Percentiles rank a stretch among this genome's conserved stretches.
Evolutionary conservation across 1,284 basidiomycete genomes (phyloP).

Genomic region (Puccinia sorghi): DNA sequence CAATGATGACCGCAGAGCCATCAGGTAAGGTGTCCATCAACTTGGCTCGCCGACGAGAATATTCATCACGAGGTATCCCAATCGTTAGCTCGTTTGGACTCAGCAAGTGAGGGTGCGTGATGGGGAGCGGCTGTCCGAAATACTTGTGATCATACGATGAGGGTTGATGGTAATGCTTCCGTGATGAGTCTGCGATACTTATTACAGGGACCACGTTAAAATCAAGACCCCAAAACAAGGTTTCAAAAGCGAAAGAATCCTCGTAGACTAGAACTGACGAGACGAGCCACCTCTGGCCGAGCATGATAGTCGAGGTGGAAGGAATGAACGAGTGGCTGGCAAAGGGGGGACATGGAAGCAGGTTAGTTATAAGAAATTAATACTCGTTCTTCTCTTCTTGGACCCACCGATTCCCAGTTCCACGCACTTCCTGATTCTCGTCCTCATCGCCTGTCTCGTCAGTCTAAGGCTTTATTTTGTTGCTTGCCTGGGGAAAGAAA

Average conservation of each 20-base stretch:
- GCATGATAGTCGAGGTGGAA: not conserved
- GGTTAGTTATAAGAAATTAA: not conserved
- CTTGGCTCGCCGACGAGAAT: slow-evolving; percentile 16
- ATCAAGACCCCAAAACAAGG: too few species aligned
- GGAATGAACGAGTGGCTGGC: not conserved
- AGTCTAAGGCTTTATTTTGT: not conserved
- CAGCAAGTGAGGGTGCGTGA: slow-evolving; percentile 39
- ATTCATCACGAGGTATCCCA: slow-evolving; percentile 14
- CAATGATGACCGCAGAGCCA: slow-evolving; percentile 26
- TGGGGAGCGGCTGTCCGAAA: slow-evolving; percentile 33
- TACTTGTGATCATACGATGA: slow-evolving; percentile 1
- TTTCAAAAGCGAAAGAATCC: not conserved
- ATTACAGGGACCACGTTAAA: slow-evolving; percentile 7
- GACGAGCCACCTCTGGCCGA: not conserved
- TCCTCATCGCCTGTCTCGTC: not conserved
- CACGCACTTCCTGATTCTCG: not conserved
- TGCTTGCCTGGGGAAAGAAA: not conserved
- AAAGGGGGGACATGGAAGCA: not conserved
- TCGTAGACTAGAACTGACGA: not conserved
- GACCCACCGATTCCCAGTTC: not conserved
- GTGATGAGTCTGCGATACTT: slow-evolving; percentile 13
- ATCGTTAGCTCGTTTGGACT: slow-evolving; percentile 6
- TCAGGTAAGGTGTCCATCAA: slow-evolving; percentile 16
- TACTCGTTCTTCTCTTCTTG: not conserved
- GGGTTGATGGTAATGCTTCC: not conserved